These are phyloP conservation scores for Eragrostis nindensis DNA, from an alignment of 176 grass and related monocot species.

Conservation along the genomic window DNA sequence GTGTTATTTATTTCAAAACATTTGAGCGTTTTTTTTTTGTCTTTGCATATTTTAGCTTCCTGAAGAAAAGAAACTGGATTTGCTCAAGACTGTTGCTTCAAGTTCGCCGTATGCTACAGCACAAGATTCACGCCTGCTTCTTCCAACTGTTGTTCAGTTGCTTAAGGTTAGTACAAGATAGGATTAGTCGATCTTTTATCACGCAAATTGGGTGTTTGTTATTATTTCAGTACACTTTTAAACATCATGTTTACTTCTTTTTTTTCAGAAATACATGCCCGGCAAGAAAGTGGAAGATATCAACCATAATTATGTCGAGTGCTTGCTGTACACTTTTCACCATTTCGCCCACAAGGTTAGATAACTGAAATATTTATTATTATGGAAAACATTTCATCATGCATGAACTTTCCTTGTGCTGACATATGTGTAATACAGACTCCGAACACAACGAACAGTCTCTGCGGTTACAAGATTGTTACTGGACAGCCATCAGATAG, in stretches of 20 bases:
- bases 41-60: constrained; percentile 64
- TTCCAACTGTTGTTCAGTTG: constrained; percentile 82
- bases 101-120: constrained; percentile 82
- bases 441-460: constrained; percentile 96
- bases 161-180: constrained; percentile 61
- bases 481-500: constrained; percentile 98
- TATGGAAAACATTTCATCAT: constrained; percentile 27
- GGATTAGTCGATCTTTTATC: neutral
- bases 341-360: constrained; percentile 95
- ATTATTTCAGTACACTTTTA: constrained; percentile 16
- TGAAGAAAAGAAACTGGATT: constrained; percentile 91
- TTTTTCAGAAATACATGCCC: constrained; percentile 91
- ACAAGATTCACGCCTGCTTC: constrained; percentile 96
- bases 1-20: neutral
- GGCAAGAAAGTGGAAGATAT: constrained; percentile 88
- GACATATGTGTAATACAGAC: constrained; percentile 62
- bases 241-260: constrained; percentile 29
- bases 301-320: constrained; percentile 84
- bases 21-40: neutral
- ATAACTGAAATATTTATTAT: constrained; percentile 31
- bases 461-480: constrained; percentile 98
- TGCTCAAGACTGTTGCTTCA: constrained; percentile 92
- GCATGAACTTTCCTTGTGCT: constrained; percentile 31
- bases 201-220: neutral
- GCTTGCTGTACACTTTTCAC: constrained; percentile 92